These are phyloP conservation scores for Dendrocalamus latiflorus DNA, from an alignment of 202 grass and related monocot genomes.

Conservation along the genomic window DNA sequence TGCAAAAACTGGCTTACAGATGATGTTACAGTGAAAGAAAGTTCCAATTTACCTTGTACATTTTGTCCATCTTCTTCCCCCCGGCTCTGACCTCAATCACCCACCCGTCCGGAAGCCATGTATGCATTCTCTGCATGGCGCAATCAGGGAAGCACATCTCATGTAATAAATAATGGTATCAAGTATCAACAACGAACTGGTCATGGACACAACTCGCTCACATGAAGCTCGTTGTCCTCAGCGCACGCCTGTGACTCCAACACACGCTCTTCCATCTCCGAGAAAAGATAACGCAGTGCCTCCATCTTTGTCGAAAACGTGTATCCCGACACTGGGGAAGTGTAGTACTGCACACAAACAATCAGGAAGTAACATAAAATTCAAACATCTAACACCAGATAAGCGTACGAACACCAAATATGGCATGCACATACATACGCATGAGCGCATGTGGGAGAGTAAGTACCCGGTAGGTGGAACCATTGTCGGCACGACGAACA, in stretches of 20 bases:
- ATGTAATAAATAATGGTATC: no score
- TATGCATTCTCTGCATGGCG: conserved; percentile 16
- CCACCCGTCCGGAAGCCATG: conserved; percentile 50
- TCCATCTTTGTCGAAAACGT: conserved; percentile 52
- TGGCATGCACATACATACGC: not conserved
- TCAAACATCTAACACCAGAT: not conserved
- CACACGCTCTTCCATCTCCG: conserved; percentile 17
- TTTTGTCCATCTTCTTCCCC: conserved; percentile 43
- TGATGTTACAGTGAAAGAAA: conserved; percentile 18
- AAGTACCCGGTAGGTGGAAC: conserved; percentile 34
- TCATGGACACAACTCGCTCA: conserved; percentile 21
- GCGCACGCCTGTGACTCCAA: not conserved
- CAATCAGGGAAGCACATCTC: conserved; percentile 10
- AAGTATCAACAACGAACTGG: no score
- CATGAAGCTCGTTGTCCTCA: conserved; percentile 10
- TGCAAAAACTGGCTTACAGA: not conserved
- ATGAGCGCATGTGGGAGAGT: not conserved
- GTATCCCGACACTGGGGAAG: conserved; percentile 42
- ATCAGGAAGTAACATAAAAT: not conserved
- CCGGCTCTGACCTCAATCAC: conserved; percentile 51
- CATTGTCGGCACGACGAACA: conserved; percentile 2
- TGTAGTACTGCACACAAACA: conserved; percentile 51
- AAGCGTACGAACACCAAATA: not conserved
- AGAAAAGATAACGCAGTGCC: conserved; percentile 40
- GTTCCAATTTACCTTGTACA: conserved; percentile 55